phyloP scores from a whole-genome alignment of 495 filamentous ascomycete genomes.

The Talaromyces borbonicus region DNA sequence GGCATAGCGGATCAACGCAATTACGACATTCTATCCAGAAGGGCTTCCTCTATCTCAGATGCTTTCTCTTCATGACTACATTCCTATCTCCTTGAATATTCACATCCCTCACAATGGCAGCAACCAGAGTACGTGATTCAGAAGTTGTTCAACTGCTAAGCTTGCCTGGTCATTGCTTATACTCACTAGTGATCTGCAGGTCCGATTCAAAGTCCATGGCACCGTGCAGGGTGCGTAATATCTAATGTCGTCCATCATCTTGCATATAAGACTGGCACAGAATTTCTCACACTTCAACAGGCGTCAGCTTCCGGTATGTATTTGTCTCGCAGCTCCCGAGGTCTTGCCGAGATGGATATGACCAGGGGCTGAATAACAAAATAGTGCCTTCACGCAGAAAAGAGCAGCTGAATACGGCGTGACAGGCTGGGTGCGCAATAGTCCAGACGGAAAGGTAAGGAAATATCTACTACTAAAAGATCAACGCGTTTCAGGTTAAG shows the following conservation, averaged over 20 bases:
- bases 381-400: constrained; percentile 60
- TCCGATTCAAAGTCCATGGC: constrained; percentile 43
- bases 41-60: no score
- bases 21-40: no score
- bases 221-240: constrained; percentile 38
- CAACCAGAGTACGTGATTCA: constrained; percentile 1
- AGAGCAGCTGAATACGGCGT: constrained; percentile 54
- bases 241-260: not conserved
- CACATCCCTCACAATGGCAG: constrained; percentile 3
- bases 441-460: constrained; percentile 55
- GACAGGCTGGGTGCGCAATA: constrained; percentile 76
- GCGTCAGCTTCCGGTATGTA: constrained; percentile 66
- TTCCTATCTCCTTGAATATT: no score
- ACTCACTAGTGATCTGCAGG: constrained; percentile 17
- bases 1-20: no score
- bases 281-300: constrained; percentile 23
- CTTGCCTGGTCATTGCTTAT: not conserved
- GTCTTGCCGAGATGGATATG: constrained; percentile 8
- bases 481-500: not conserved
- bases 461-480: not conserved
- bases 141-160: not conserved
- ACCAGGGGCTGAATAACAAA: constrained; percentile 6
- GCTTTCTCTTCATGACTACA: no score
- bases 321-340: no score
- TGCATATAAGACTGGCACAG: not conserved